Evolutionary conservation across 805 yeast genomes (phyloP).

Genomic region (Sugiyamaella americana): DNA sequence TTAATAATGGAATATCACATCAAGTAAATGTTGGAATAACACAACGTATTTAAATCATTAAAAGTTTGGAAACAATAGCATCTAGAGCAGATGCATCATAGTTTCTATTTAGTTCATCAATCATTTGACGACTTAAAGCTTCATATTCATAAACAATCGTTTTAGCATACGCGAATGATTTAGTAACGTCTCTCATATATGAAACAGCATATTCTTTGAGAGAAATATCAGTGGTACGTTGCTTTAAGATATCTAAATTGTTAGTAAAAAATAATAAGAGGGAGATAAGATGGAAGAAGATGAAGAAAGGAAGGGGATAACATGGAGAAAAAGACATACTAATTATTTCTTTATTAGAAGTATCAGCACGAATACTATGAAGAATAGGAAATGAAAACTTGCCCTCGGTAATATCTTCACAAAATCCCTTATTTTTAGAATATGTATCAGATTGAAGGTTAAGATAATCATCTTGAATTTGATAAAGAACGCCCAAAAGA

Average conservation of each 20-base stretch:
- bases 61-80: not conserved
- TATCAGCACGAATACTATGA: conserved; percentile 46
- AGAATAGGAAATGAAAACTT: conserved; percentile 82
- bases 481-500: conserved; percentile 75
- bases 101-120: conserved; percentile 4
- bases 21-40: no score
- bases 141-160: conserved; percentile 29
- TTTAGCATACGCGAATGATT: conserved; percentile 38
- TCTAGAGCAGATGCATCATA: not conserved
- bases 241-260: conserved; percentile 40
- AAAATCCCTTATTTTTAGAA: conserved; percentile 62
- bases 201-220: conserved; percentile 47
- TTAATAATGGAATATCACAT: no score
- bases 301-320: not conserved
- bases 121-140: conserved; percentile 22
- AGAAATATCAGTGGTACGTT: conserved; percentile 45
- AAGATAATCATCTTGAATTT: conserved; percentile 76
- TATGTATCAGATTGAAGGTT: conserved; percentile 53
- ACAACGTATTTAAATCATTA: not conserved
- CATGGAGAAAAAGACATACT: conserved; percentile 18
- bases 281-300: not conserved
- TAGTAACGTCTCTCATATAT: conserved; percentile 37
- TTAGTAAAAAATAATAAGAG: conserved; percentile 9
- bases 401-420: conserved; percentile 87
- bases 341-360: conserved; percentile 37